Evolutionary conservation across 2,329 filamentous ascomycete genomes (phyloP), one percentile per base, ranked within the genome.

Genomic region (Macrophomina pseudophaseolina): DNA sequence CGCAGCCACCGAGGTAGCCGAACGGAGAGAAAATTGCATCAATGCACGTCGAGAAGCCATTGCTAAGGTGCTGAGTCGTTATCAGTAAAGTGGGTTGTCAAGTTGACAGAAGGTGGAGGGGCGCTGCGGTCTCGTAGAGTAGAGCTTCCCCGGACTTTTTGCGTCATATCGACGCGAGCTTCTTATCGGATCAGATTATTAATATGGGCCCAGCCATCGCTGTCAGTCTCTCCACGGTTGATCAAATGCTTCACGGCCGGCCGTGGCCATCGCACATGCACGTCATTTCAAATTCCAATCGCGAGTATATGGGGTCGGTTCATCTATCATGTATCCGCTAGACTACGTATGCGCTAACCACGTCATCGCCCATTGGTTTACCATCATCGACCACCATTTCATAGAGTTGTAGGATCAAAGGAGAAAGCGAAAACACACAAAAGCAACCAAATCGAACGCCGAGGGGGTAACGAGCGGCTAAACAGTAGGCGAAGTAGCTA

Each of bases 291-390:
- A 18, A 30, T 49, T 49, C 58, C 58, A 62, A 62, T 62, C 44
- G 40, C 42, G 23, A 23, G 44, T 16, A n/a, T 28, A 44, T 49
- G 58, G 54, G 44, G 56, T 28, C 58, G 42, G 58, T 48, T 38
- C 58, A 62, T 62, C 58, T 62, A 62, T 62, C 42, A 62, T 49
- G 58, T 62, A 48, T 62, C 44, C 58, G 58, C 58, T 62, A 62
- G 58, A 62, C 58, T 62, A 62, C 44, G 58, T 62, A 62, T 62
- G 58, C 44, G 58, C 58, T 62, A 62, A 42, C 42, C 58, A 49
- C 58, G 38, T 48, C 58, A 49, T 62, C 58, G 58, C 58, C 33
- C 40, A 60, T 38, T 16, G 44, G 30, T 23, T 23, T 38, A 14
- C 44, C 44, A 49, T 62, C 58, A 51, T 49, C 58, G 58, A 62